A percentile compares a stretch with the other conserved stretches of the same genome.
Evolutionary conservation across 2,329 filamentous ascomycete genomes (phyloP).

Genomic region (Talaromyces verruculosus): DNA sequence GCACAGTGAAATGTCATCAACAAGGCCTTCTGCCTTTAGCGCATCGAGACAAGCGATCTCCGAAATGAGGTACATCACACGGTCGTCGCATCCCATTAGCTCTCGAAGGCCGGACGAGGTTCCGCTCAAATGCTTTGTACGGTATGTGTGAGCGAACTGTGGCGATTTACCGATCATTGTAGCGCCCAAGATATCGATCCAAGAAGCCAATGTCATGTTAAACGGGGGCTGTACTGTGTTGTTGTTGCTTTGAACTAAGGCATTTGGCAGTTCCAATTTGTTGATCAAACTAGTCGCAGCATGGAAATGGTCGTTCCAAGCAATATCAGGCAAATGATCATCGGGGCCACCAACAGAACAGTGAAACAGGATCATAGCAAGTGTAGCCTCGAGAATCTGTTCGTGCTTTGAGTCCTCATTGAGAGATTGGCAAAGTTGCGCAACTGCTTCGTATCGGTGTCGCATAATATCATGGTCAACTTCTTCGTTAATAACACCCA

Average conservation of each 20-base stretch:
- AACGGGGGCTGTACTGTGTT: slow-evolving; percentile 66
- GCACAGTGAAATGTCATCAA: slow-evolving; percentile 80
- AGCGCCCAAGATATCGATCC: slow-evolving; percentile 95
- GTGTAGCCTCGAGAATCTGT: slow-evolving; percentile 85
- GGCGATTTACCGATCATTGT: slow-evolving; percentile 87
- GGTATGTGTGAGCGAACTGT: slow-evolving; percentile 87
- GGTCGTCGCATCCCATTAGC: slow-evolving; percentile 96
- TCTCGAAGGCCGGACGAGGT: slow-evolving; percentile 74
- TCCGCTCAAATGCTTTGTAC: slow-evolving; percentile 76
- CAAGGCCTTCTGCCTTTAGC: slow-evolving; percentile 75
- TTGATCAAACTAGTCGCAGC: slow-evolving; percentile 81
- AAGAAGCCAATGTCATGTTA: slow-evolving; percentile 88
- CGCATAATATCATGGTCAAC: slow-evolving; percentile 90
- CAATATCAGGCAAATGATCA: slow-evolving; percentile 83
- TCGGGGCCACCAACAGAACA: slow-evolving; percentile 84
- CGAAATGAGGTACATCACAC: slow-evolving; percentile 95
- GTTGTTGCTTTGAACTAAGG: slow-evolving; percentile 60
- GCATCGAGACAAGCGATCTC: slow-evolving; percentile 96
- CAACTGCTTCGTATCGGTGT: slow-evolving; percentile 85
- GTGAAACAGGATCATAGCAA: slow-evolving; percentile 96
- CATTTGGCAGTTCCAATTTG: slow-evolving; percentile 74
- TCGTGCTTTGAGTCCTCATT: slow-evolving; percentile 77
- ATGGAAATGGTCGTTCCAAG: slow-evolving; percentile 97
- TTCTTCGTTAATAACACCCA: slow-evolving; percentile 50
- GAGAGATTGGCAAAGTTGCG: slow-evolving; percentile 78